Evolutionary conservation across 805 yeast species (phyloP).

Genomic region (Sungouiozyma ichnusensis): DNA sequence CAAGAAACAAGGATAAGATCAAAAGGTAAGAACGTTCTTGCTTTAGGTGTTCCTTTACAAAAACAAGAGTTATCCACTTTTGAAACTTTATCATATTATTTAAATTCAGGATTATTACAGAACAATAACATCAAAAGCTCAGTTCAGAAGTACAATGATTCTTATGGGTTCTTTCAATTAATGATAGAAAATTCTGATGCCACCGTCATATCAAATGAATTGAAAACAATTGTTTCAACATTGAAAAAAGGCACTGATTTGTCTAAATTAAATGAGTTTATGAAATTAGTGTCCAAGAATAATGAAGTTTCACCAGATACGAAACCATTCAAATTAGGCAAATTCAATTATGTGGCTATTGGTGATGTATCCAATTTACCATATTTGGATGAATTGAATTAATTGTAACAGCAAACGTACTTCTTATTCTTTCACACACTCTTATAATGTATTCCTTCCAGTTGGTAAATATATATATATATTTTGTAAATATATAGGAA

Average conservation of each 20-base stretch:
- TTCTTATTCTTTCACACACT: too few relatives aligned
- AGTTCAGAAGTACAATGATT: constrained; percentile 61
- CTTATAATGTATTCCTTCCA: too few relatives aligned
- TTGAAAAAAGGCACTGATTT: constrained; percentile 46
- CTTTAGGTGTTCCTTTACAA: constrained; percentile 71
- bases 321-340: constrained; percentile 39
- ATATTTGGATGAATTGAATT: constrained; percentile 64
- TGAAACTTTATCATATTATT: constrained; percentile 60
- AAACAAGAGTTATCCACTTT: constrained; percentile 49
- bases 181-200: constrained; percentile 52
- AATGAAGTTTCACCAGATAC: constrained; percentile 28
- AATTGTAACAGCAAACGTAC: too few relatives aligned
- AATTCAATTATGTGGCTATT: constrained; percentile 77
- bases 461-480: too few relatives aligned
- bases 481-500: too few relatives aligned
- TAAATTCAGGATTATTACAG: constrained; percentile 45
- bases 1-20: constrained; percentile 61
- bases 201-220: constrained; percentile 45
- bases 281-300: constrained; percentile 35
- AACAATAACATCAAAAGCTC: constrained; percentile 36
- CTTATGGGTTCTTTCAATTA: constrained; percentile 73
- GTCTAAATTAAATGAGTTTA: constrained; percentile 48
- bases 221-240: constrained; percentile 46
- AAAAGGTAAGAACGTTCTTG: constrained; percentile 58
- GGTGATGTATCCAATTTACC: constrained; percentile 86